Conservation (phyloP, 768 basidiomycete species). For the Phallus indusiatus region DNA sequence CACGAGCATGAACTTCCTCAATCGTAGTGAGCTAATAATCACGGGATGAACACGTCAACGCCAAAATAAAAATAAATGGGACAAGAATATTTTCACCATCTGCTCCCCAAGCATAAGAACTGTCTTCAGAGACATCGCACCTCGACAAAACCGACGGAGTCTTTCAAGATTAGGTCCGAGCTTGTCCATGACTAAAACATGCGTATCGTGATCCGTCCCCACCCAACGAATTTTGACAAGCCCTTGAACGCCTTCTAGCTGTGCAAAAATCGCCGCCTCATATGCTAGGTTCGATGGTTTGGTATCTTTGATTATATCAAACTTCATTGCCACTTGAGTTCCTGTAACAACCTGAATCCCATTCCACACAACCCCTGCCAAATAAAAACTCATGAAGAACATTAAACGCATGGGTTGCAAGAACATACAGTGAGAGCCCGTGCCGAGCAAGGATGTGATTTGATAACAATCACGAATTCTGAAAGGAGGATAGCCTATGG, state of each 20-base stretch:
- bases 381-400: background rate
- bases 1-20: constrained; percentile 14
- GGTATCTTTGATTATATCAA: background rate
- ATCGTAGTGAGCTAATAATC: constrained; percentile 12
- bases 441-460: background rate
- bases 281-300: background rate
- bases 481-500: background rate
- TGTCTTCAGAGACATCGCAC: constrained; percentile 14
- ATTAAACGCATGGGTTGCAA: background rate
- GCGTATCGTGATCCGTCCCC: constrained; percentile 9
- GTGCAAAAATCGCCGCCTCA: constrained; percentile 14
- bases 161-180: constrained; percentile 16
- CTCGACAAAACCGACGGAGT: constrained; percentile 12
- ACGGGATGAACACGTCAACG: background rate
- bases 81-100: constrained; percentile 15
- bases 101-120: constrained; percentile 17
- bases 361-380: background rate
- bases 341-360: background rate
- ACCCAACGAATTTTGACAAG: constrained; percentile 13
- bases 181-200: constrained; percentile 16
- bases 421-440: background rate
- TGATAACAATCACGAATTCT: background rate
- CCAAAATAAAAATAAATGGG: background rate
- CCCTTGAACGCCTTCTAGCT: constrained; percentile 11
- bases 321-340: constrained; percentile 14